Percentiles rank a stretch among this genome's conserved stretches.
phyloP scores from a whole-genome alignment of 2,329 filamentous ascomycete genomes.

The Fusarium mangiferae region DNA sequence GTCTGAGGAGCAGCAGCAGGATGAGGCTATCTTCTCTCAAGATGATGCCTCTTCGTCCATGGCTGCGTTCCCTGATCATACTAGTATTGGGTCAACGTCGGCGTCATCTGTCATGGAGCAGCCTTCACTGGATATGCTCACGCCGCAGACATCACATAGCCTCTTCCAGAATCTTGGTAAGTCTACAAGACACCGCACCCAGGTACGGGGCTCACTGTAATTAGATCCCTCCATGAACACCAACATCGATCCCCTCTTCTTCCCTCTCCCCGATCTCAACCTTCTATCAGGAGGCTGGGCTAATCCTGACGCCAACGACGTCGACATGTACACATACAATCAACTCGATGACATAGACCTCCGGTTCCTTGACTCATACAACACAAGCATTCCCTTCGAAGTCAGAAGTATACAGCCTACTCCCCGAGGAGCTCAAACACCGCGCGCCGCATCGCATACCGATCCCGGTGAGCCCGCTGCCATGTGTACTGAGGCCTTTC shows the following conservation, averaged over 20 bases:
- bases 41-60: not conserved
- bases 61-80: not conserved
- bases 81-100: not conserved
- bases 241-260: conserved; percentile 13
- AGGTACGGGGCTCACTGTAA: not conserved
- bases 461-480: conserved; percentile 31
- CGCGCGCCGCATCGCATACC: not conserved
- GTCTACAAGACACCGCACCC: accelerated
- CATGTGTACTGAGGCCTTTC: conserved; percentile 40
- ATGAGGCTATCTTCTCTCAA: conserved; percentile 3
- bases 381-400: conserved; percentile 46
- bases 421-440: conserved; percentile 18
- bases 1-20: conserved; percentile 12
- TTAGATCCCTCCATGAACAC: conserved; percentile 12
- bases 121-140: conserved; percentile 9
- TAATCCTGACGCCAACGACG: not conserved
- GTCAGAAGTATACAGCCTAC: conserved; percentile 19
- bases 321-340: conserved; percentile 26
- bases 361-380: conserved; percentile 48
- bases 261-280: conserved; percentile 34
- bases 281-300: conserved; percentile 32
- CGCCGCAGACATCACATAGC: conserved; percentile 16
- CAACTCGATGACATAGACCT: conserved; percentile 48
- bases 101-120: conserved; percentile 12
- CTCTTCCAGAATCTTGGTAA: conserved; percentile 26